Evolutionary conservation across 257 asterid genomes (phyloP).

Genomic region (Petunia secreta): DNA sequence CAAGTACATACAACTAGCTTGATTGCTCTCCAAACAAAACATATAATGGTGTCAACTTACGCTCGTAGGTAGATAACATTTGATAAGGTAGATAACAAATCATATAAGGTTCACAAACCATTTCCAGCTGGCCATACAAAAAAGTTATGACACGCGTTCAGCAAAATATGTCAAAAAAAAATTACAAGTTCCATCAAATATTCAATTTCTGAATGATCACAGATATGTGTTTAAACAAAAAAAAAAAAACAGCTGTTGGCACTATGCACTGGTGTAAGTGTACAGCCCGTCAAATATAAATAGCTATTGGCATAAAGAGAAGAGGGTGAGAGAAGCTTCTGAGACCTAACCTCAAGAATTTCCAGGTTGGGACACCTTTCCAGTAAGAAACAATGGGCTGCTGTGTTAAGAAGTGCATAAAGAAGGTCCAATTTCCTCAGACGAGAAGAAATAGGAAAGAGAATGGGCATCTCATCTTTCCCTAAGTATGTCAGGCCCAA

Average conservation of each 20-base stretch:
- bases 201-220: background rate
- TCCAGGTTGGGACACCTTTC: slow-evolving; percentile 79
- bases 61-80: background rate
- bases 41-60: background rate
- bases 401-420: slow-evolving; percentile 82
- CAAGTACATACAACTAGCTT: background rate
- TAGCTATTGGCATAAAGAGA: background rate
- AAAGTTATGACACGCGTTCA: background rate
- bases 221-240: background rate
- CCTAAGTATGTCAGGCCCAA: slow-evolving; percentile 73
- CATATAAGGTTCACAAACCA: background rate
- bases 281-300: background rate
- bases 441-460: slow-evolving; percentile 64
- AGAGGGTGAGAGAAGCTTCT: background rate
- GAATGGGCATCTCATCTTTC: slow-evolving; percentile 60
- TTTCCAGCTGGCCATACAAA: slow-evolving; percentile 8
- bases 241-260: background rate
- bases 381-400: slow-evolving; percentile 71
- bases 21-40: background rate
- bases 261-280: background rate
- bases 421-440: slow-evolving; percentile 81
- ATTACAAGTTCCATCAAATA: background rate
- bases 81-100: background rate
- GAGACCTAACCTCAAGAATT: slow-evolving; percentile 61
- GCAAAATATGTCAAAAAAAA: too few species aligned